phyloP scores from a whole-genome alignment of 2,329 filamentous ascomycete species.

The Reticulascus tulasneorum region DNA sequence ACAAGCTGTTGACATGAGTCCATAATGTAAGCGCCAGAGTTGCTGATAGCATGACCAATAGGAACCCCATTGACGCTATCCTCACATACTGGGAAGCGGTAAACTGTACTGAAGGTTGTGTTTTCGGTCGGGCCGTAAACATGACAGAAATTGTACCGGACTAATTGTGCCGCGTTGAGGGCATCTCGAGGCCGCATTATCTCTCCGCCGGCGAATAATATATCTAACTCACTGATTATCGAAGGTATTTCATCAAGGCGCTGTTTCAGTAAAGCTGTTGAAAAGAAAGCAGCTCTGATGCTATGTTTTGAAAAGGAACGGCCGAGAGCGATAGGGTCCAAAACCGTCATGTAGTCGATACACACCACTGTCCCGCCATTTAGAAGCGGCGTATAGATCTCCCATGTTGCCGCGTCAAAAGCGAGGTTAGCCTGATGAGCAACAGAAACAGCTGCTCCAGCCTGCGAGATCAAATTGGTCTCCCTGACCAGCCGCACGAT shows the following conservation, averaged over 20 bases:
- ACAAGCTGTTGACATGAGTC: conserved; percentile 18
- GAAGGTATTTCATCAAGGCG: conserved; percentile 26
- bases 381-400: conserved; percentile 16
- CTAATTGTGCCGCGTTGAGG: background rate
- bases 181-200: conserved; percentile 5
- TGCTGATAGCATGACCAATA: conserved; percentile 15
- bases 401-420: conserved; percentile 17
- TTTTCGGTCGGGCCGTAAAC: conserved; percentile 18
- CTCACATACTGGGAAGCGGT: conserved; percentile 3
- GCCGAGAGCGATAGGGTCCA: conserved; percentile 12
- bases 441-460: background rate
- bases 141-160: conserved; percentile 2
- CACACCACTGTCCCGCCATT: conserved; percentile 17
- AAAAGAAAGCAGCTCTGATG: conserved; percentile 29
- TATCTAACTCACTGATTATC: conserved; percentile 23
- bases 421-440: conserved; percentile 12
- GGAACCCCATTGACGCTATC: conserved; percentile 12
- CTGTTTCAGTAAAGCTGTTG: conserved; percentile 13
- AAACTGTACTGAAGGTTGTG: conserved; percentile 11
- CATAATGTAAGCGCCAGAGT: conserved; percentile 20
- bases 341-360: conserved; percentile 12
- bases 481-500: conserved; percentile 3
- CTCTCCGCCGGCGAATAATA: conserved; percentile 31
- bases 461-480: conserved; percentile 4
- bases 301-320: conserved; percentile 22